Conservation (phyloP, 169 alveolate genomes). For the Cryptosporidium ubiquitum region DNA sequence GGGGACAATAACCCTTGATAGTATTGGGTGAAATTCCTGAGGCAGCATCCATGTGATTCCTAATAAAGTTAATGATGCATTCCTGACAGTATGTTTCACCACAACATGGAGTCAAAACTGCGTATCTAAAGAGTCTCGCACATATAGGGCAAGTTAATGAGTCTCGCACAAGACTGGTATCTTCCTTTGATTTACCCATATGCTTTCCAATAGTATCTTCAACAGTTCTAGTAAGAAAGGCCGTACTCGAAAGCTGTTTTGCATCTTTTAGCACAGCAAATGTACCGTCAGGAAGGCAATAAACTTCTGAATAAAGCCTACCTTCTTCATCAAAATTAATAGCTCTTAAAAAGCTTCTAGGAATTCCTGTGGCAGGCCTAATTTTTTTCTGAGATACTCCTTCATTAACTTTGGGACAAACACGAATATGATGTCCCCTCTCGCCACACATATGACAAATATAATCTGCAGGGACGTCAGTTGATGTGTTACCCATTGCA, state of each 20-base stretch:
- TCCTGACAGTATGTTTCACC: conserved; percentile 86
- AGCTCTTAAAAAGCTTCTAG: conserved; percentile 83
- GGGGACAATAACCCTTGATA: conserved; percentile 65
- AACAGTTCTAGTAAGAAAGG: conserved; percentile 85
- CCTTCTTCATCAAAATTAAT: conserved; percentile 82
- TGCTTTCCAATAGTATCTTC: conserved; percentile 85
- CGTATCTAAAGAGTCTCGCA: conserved; percentile 82
- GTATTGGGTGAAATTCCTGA: conserved; percentile 69
- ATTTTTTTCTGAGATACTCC: conserved; percentile 83
- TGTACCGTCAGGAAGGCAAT: conserved; percentile 84
- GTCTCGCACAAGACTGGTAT: conserved; percentile 63
- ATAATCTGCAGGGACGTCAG: conserved; percentile 76
- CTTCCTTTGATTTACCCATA: conserved; percentile 66
- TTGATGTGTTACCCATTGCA: background rate
- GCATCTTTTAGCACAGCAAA: conserved; percentile 87
- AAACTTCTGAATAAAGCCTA: conserved; percentile 78
- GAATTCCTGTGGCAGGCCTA: conserved; percentile 88
- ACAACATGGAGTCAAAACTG: conserved; percentile 85
- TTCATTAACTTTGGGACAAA: conserved; percentile 82
- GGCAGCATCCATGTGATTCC: conserved; percentile 58
- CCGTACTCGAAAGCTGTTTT: conserved; percentile 86
- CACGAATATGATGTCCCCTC: conserved; percentile 86
- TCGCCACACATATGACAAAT: conserved; percentile 90
- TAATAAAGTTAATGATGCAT: conserved; percentile 62
- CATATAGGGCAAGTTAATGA: conserved; percentile 82